Conservation (phyloP, 2,329 filamentous ascomycete genomes). For the Epichloe bromicola region DNA sequence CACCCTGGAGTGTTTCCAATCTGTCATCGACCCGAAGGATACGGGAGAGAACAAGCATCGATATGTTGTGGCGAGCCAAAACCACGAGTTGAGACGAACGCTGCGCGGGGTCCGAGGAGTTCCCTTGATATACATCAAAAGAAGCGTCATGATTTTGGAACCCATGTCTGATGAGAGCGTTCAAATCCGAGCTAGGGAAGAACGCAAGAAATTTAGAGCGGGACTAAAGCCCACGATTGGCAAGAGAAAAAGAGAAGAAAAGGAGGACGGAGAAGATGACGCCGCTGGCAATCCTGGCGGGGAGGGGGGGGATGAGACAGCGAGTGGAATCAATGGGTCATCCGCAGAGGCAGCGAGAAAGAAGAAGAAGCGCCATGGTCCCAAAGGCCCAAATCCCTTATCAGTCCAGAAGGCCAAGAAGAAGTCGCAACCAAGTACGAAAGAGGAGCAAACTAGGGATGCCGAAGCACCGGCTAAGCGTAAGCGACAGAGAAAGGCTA, state of each 20-base stretch:
- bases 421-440: conserved; percentile 14
- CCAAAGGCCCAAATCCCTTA: conserved; percentile 59
- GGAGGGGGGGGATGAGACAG: conserved; percentile 21
- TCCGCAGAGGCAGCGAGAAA: conserved; percentile 28
- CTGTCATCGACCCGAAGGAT: conserved; percentile 67
- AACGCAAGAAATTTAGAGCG: conserved; percentile 60
- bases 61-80: conserved; percentile 67
- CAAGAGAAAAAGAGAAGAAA: conserved; percentile 39
- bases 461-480: conserved; percentile 17
- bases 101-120: conserved; percentile 59
- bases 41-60: conserved; percentile 62
- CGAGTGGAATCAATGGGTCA: conserved; percentile 6
- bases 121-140: conserved; percentile 64
- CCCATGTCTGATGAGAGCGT: conserved; percentile 60
- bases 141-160: conserved; percentile 59
- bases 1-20: conserved; percentile 55
- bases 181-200: conserved; percentile 51
- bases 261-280: conserved; percentile 18
- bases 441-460: conserved; percentile 14
- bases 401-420: conserved; percentile 58
- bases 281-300: conserved; percentile 22
- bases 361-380: conserved; percentile 45
- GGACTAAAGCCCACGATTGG: conserved; percentile 43
- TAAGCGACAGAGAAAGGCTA: conserved; percentile 19
- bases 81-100: conserved; percentile 45